Evolutionary conservation across 331 rosid genomes (phyloP).

Genomic region (Stylosanthes scabra): DNA sequence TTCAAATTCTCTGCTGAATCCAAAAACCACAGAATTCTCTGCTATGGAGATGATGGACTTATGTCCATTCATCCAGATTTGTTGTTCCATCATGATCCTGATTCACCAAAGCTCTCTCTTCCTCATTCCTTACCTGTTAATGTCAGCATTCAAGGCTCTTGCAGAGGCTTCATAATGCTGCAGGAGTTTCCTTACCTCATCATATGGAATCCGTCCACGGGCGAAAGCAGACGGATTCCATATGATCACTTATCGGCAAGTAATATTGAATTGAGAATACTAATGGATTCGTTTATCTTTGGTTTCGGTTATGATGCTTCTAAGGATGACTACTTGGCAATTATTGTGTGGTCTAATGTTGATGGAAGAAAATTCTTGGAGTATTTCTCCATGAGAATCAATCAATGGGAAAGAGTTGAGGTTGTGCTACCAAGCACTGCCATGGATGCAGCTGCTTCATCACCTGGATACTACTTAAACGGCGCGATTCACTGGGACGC

Average conservation of each 20-base stretch:
- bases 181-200: background rate
- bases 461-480: constrained; percentile 3
- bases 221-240: background rate
- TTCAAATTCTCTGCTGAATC: background rate
- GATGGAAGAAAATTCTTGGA: background rate
- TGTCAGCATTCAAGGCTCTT: background rate
- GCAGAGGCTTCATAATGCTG: background rate
- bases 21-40: background rate
- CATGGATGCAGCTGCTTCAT: background rate
- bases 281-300: background rate
- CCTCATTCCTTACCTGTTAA: background rate
- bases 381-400: background rate
- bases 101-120: background rate
- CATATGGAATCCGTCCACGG: background rate
- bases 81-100: background rate
- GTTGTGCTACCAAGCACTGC: background rate
- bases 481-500: constrained; percentile 30
- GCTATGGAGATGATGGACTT: background rate
- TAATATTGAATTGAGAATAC: background rate
- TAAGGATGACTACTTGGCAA: constrained; percentile 12
- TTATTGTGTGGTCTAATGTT: background rate
- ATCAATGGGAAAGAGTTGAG: constrained; percentile 3
- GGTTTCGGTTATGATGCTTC: constrained; percentile 9
- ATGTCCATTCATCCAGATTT: background rate
- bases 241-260: background rate